These are phyloP conservation scores for Dendrothele bispora DNA, from an alignment of 768 basidiomycete genomes.

Conservation along the genomic window DNA sequence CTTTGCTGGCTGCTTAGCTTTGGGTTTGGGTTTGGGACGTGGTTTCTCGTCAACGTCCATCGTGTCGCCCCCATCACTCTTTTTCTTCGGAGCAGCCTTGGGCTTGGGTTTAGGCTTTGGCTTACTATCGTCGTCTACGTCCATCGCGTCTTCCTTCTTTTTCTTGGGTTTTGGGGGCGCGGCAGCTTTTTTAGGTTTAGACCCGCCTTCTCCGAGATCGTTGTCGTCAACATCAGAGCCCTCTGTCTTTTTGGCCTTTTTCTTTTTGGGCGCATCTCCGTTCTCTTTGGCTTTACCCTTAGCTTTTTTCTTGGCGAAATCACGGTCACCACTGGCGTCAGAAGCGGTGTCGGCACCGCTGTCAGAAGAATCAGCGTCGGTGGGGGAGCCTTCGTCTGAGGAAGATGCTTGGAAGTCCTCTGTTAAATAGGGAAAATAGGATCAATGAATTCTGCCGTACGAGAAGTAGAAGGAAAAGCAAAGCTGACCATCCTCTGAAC, in stretches of 20 bases:
- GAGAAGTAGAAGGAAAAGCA: conserved; percentile 1
- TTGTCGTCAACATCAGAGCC: conserved; percentile 41
- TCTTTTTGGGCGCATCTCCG: conserved; percentile 30
- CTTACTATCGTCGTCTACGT: conserved; percentile 35
- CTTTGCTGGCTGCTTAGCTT: conserved; percentile 39
- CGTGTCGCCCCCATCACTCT: conserved; percentile 42
- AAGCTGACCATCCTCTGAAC: conserved; percentile 64
- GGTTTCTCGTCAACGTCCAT: conserved; percentile 48
- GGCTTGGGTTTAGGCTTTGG: conserved; percentile 47
- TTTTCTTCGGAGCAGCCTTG: conserved; percentile 42
- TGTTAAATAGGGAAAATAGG: conserved; percentile 24
- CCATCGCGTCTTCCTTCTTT: conserved; percentile 33
- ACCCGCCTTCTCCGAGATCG: conserved; percentile 35
- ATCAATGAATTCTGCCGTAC: background rate
- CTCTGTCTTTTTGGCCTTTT: conserved; percentile 27
- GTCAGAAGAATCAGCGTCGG: conserved; percentile 63
- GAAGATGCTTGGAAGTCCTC: conserved; percentile 91
- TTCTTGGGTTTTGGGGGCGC: conserved; percentile 48
- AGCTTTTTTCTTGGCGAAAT: conserved; percentile 44
- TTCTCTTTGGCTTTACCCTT: conserved; percentile 45
- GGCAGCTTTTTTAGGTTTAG: conserved; percentile 37
- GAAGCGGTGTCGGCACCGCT: conserved; percentile 79
- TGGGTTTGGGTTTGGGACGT: conserved; percentile 45
- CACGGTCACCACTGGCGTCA: conserved; percentile 80
- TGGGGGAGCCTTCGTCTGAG: conserved; percentile 88